Conservation (phyloP, 2,329 filamentous ascomycete species). For the Epichloe coenophiala region DNA sequence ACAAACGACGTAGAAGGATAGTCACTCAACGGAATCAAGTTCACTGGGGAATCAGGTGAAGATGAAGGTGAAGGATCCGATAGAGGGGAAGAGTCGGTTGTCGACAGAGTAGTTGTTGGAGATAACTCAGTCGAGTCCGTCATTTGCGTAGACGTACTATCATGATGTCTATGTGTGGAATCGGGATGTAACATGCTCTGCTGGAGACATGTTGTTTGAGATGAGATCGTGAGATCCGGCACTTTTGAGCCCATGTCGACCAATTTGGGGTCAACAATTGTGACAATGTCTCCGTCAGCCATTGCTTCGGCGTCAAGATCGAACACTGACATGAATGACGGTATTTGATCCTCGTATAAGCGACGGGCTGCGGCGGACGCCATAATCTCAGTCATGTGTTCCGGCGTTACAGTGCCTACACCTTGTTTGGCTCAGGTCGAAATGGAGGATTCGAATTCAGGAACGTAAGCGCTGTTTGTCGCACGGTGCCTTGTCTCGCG, state of each 20-base stretch:
- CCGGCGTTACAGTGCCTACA: neutral
- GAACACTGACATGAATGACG: constrained; percentile 65
- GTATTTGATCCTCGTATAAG: constrained; percentile 57
- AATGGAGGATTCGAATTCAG: neutral
- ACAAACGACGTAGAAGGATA: constrained; percentile 50
- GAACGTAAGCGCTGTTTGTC: neutral
- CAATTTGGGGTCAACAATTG: constrained; percentile 39
- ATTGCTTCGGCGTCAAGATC: constrained; percentile 46
- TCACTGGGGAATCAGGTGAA: constrained; percentile 79
- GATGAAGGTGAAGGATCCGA: constrained; percentile 86
- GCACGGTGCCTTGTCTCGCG: neutral
- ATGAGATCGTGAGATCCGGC: constrained; percentile 23
- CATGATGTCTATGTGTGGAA: constrained; percentile 53
- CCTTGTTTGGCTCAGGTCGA: neutral
- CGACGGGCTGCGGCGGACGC: constrained; percentile 47
- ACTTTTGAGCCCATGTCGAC: constrained; percentile 31
- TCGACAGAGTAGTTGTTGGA: constrained; percentile 86
- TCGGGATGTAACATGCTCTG: constrained; percentile 30
- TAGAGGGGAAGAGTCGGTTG: constrained; percentile 78
- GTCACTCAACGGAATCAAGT: constrained; percentile 56
- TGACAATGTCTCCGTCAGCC: constrained; percentile 38
- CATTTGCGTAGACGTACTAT: constrained; percentile 64
- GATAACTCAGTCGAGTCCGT: constrained; percentile 87
- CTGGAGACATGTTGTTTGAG: constrained; percentile 23
- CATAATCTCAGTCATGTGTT: constrained; percentile 29